These are phyloP conservation scores for Fusarium sp. DNA, from an alignment of 2,329 filamentous ascomycete genomes.

Conservation along the genomic window DNA sequence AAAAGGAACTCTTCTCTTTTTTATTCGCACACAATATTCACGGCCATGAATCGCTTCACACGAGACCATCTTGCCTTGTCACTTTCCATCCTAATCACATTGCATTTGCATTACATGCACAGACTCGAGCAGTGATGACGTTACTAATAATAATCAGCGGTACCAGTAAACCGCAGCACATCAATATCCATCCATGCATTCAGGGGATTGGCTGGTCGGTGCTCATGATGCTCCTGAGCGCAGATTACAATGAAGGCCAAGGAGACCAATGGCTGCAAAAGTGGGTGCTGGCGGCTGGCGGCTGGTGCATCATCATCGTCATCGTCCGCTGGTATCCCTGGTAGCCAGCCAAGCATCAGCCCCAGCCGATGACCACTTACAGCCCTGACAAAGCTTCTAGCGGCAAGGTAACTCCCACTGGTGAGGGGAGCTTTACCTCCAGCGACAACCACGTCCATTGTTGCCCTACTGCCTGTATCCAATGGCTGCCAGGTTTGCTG, in stretches of 20 bases:
- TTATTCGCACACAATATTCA: not conserved
- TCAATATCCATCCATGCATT: constrained; percentile 29
- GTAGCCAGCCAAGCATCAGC: constrained; percentile 27
- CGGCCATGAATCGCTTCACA: not conserved
- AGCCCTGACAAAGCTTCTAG: constrained; percentile 4
- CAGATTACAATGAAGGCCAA: constrained; percentile 32
- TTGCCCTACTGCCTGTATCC: constrained; percentile 15
- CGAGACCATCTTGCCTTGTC: not conserved
- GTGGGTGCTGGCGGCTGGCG: constrained; percentile 20
- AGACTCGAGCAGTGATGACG: constrained; percentile 13
- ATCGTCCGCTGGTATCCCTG: constrained; percentile 22
- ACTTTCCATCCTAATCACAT: not conserved
- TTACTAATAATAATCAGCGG: constrained; percentile 20
- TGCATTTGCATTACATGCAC: constrained; percentile 13
- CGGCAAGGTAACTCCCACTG: constrained; percentile 11
- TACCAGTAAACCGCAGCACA: constrained; percentile 6
- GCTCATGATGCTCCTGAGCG: constrained; percentile 29
- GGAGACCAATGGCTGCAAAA: constrained; percentile 28
- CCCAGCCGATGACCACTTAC: constrained; percentile 24
- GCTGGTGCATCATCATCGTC: constrained; percentile 30
- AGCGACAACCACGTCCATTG: constrained; percentile 17
- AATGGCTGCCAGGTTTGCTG: constrained; percentile 24
- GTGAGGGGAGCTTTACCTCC: constrained; percentile 12
- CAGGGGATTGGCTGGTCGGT: constrained; percentile 37
- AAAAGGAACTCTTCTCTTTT: not conserved